Conservation (phyloP, 179 eudicot species). For the Monotropa hypopitys region DNA sequence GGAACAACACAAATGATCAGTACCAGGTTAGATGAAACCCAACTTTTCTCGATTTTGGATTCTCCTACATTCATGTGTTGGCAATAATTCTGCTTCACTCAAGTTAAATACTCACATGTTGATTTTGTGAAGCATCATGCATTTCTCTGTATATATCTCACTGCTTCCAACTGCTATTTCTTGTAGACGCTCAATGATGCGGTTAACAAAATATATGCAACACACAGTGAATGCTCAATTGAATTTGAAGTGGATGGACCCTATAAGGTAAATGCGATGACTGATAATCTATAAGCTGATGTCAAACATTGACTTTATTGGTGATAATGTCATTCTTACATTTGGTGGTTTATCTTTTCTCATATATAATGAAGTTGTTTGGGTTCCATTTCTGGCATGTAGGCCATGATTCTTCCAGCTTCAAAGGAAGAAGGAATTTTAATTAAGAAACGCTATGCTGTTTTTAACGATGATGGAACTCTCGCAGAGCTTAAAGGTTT, state of each 20-base stretch:
- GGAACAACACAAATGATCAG: constrained; percentile 92
- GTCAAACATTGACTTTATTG: neutral
- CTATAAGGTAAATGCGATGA: constrained; percentile 52
- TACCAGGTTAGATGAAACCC: constrained; percentile 58
- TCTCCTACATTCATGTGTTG: neutral
- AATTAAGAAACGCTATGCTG: constrained; percentile 96
- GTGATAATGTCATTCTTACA: neutral
- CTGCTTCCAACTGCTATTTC: constrained; percentile 12
- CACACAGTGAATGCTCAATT: constrained; percentile 94
- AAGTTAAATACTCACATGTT: neutral
- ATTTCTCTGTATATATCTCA: neutral
- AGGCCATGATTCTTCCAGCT: constrained; percentile 99
- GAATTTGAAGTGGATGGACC: constrained; percentile 99
- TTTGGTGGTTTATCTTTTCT: neutral
- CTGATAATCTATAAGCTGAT: neutral
- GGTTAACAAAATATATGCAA: constrained; percentile 56
- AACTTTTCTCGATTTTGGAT: neutral
- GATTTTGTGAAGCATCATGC: neutral
- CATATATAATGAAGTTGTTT: neutral
- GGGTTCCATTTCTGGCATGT: constrained; percentile 15
- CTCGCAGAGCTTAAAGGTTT: constrained; percentile 98
- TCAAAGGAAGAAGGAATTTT: constrained; percentile 97
- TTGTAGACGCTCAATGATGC: constrained; percentile 85
- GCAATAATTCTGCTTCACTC: neutral
- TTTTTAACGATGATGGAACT: constrained; percentile 95